phyloP scores from a whole-genome alignment of 345 rosid genomes.

The Fremontodendron californicum region DNA sequence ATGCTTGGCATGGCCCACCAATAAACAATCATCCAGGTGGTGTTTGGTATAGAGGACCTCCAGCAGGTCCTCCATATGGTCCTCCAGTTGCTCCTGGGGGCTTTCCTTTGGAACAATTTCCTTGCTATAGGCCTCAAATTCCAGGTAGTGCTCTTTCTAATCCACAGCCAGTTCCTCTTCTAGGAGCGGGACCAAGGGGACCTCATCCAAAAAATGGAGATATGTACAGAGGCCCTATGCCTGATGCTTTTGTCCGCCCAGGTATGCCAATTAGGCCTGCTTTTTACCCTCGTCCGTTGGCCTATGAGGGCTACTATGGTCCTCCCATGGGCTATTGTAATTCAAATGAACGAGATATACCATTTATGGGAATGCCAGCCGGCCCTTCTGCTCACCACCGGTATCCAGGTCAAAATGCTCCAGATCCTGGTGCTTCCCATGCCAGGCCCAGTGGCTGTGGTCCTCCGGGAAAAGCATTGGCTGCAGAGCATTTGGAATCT shows the following conservation, averaged over 20 bases:
- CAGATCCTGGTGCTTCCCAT: constrained; percentile 44
- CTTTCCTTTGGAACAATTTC: constrained; percentile 82
- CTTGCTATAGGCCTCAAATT: constrained; percentile 67
- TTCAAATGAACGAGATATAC: constrained; percentile 66
- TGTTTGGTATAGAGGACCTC: constrained; percentile 90
- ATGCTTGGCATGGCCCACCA: constrained; percentile 79
- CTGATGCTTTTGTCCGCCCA: constrained; percentile 66
- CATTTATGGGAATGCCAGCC: constrained; percentile 66
- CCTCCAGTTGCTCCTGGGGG: constrained; percentile 74
- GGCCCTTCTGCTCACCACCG: constrained; percentile 49
- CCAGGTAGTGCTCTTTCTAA: constrained; percentile 48
- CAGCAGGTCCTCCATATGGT: constrained; percentile 72
- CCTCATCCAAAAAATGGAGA: constrained; percentile 65
- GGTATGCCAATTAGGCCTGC: constrained; percentile 90
- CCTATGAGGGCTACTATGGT: constrained; percentile 74
- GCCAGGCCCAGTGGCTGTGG: constrained; percentile 59
- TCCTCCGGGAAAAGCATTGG: constrained; percentile 36
- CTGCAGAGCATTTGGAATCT: constrained; percentile 50
- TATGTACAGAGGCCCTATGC: constrained; percentile 76
- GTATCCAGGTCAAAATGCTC: constrained; percentile 42
- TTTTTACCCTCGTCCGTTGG: constrained; percentile 71
- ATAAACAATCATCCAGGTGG: constrained; percentile 80
- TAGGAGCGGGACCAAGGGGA: constrained; percentile 71
- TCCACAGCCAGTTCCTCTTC: constrained; percentile 52
- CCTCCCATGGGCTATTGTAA: constrained; percentile 76